Evolutionary conservation across 257 asterid genomes (phyloP).

Genomic region (Solanum clarkiae): DNA sequence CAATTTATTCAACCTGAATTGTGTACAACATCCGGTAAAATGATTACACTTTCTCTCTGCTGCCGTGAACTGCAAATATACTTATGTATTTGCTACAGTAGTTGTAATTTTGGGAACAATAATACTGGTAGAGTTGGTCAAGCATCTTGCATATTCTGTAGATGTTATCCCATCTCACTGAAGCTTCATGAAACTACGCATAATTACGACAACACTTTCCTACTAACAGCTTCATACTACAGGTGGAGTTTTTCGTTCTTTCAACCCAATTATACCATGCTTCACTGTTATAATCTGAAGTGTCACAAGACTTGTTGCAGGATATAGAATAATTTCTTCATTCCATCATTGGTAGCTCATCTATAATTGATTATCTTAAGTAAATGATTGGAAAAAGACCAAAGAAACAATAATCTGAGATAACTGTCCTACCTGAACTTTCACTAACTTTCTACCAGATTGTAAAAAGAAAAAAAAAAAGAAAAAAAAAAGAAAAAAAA

Average conservation of each 20-base stretch:
- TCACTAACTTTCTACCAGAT: background rate
- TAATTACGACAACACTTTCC: background rate
- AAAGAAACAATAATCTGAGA: background rate
- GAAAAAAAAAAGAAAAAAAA: background rate
- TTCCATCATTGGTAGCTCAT: background rate
- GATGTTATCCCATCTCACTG: background rate
- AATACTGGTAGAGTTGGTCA: background rate
- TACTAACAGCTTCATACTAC: background rate
- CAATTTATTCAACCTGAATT: background rate
- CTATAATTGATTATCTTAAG: background rate
- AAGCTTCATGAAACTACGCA: background rate
- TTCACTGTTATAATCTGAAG: background rate
- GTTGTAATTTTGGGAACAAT: background rate
- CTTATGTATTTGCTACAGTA: background rate
- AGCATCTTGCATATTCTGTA: background rate
- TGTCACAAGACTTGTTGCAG: background rate
- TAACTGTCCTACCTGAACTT: background rate
- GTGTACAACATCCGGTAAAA: background rate
- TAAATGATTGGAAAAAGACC: background rate
- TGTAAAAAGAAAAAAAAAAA: background rate
- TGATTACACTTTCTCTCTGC: background rate
- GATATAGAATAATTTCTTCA: background rate
- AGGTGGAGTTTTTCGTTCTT: background rate
- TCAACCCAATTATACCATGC: background rate
- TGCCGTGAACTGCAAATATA: background rate